Base-by-base conservation (phyloP, 1,284 basidiomycete species). In the Ceratorhiza oryzae-sativae region DNA sequence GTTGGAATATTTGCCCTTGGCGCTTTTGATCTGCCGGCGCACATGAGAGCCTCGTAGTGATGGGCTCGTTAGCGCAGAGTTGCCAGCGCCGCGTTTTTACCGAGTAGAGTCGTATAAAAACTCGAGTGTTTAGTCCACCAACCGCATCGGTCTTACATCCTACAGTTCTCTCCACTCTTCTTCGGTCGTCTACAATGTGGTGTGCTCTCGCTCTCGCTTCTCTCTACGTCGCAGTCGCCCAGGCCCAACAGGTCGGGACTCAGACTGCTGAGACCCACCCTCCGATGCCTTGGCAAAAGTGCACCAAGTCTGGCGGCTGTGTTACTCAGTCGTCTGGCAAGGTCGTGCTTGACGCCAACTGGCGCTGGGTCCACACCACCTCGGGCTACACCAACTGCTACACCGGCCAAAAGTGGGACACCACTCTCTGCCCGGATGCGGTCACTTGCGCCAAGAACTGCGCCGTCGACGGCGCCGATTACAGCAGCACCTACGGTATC, bases 391-490 rank as follows among this genome's bases (percentile, higher is more conserved):
- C 82, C 73, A 87, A 86, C 80, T 87, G 86, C 80, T 86, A 86
- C 80, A 85, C 84, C 73, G 85, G 86, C 55, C 51, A 58, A 27
- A 61, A 55, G 20, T 70, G 67, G 67, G 53, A 70, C 55, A 30
- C 51, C 9, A 9, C 81, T 1, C 76, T 85, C 59, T 87, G 86
- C 77, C 82, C 86, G 39, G 83, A 85, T 75, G 76, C 78, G 23
- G 77, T 76, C 4, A 84, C 83, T 65, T 80, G 85, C 77, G 83
- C 83, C 9, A 71, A 77, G 32, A 85, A 86, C 80, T 87, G 86
- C 75, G 86, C 85, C 20, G 79, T 87, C 73, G 86, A 87, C 72
- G 86, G 86, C 73, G 86, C 86, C 23, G 84, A 86, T 79, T 87
- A 88, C 78, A 41, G 78, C 6, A 81, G 77, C 73, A 83, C 82